These are phyloP conservation scores for Neurospora tetraspora DNA, from an alignment of 495 filamentous ascomycete species.

Conservation along the genomic window DNA sequence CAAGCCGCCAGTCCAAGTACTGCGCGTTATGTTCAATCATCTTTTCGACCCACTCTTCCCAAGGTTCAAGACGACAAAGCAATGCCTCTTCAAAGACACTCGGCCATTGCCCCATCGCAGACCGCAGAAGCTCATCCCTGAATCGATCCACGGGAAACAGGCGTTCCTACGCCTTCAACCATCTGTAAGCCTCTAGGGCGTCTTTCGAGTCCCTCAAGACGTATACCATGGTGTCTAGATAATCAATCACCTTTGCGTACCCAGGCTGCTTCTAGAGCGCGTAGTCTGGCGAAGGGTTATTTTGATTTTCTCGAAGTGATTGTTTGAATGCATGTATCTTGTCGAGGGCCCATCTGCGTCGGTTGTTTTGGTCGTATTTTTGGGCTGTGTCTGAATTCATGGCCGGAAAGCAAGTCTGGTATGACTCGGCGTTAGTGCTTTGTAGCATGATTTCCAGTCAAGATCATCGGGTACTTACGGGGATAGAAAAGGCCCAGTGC, in stretches of 20 bases:
- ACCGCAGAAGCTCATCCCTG: neutral
- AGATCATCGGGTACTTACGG: neutral
- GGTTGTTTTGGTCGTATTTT: neutral
- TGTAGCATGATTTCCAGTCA: neutral
- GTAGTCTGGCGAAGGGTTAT: neutral
- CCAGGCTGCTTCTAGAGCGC: neutral
- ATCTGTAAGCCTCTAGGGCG: neutral
- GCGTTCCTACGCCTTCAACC: neutral
- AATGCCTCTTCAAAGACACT: neutral
- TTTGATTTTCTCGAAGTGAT: neutral
- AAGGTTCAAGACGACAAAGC: neutral
- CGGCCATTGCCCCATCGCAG: neutral
- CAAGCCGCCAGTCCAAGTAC: neutral
- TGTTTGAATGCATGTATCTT: neutral
- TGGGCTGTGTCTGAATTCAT: neutral
- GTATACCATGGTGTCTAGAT: neutral
- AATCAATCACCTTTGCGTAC: neutral
- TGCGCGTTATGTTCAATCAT: neutral
- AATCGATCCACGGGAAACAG: neutral
- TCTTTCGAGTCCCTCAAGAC: neutral
- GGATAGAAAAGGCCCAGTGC: neutral
- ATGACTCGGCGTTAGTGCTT: neutral
- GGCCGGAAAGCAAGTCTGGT: neutral
- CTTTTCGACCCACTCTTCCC: neutral
- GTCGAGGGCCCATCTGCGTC: neutral